Percentiles rank a stretch among this genome's conserved stretches.
Evolutionary conservation across 352 stramenopile genomes (phyloP).

Genomic region (Globisporangium spinosum): DNA sequence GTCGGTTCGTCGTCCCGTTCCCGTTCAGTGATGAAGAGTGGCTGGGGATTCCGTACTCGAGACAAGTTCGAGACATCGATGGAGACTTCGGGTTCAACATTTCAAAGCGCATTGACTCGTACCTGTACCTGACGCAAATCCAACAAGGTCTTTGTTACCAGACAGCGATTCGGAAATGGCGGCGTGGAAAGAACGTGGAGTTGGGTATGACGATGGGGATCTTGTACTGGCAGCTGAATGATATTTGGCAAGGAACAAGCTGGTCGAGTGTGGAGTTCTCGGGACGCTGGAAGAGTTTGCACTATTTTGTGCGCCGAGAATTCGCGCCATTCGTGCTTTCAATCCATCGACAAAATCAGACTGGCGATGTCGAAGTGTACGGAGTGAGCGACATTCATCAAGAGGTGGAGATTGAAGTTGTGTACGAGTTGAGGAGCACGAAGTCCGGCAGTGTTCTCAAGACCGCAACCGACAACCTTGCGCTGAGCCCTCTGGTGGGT

Average conservation of each 20-base stretch:
- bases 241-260: conserved; percentile 85
- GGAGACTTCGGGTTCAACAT: conserved; percentile 37
- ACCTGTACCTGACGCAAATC: conserved; percentile 74
- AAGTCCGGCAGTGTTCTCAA: conserved; percentile 42
- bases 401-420: conserved; percentile 30
- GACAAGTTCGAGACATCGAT: conserved; percentile 14
- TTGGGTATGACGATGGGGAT: conserved; percentile 71
- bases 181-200: conserved; percentile 46
- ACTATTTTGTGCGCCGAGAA: conserved; percentile 64
- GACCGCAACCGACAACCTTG: conserved; percentile 25
- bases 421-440: conserved; percentile 43
- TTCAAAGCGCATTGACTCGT: conserved; percentile 47
- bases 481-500: conserved; percentile 37
- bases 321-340: conserved; percentile 71
- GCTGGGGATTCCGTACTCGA: conserved; percentile 27
- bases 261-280: conserved; percentile 86
- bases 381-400: conserved; percentile 49
- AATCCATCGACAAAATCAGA: conserved; percentile 25
- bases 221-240: conserved; percentile 88
- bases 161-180: conserved; percentile 69
- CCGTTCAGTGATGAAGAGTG: conserved; percentile 57
- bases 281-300: conserved; percentile 78
- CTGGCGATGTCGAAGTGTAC: conserved; percentile 29
- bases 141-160: conserved; percentile 80
- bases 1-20: conserved; percentile 69